These are phyloP conservation scores for Phytophthora citricola DNA, from an alignment of 352 stramenopile species.

Conservation along the genomic window DNA sequence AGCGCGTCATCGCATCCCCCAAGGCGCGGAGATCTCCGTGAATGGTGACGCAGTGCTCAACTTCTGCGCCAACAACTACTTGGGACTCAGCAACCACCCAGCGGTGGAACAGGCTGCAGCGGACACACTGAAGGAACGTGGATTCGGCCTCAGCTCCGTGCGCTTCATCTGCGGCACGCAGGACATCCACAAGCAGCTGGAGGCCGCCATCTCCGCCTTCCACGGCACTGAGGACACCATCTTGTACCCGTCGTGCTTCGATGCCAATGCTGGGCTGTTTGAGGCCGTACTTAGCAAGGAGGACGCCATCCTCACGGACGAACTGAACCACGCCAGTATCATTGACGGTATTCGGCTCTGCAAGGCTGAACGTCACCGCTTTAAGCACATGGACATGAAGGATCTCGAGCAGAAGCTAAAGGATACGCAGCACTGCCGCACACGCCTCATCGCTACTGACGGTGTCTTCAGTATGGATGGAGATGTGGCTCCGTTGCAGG, in stretches of 20 bases:
- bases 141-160: constrained; percentile 92
- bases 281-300: constrained; percentile 88
- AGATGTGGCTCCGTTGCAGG: constrained; percentile 90
- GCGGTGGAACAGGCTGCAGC: constrained; percentile 87
- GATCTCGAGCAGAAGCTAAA: constrained; percentile 93
- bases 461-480: constrained; percentile 97
- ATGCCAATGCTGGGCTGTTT: constrained; percentile 94
- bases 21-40: constrained; percentile 84
- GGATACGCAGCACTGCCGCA: constrained; percentile 90
- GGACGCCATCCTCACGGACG: constrained; percentile 94
- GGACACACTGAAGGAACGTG: constrained; percentile 80
- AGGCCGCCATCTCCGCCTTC: constrained; percentile 91
- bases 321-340: constrained; percentile 95
- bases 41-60: constrained; percentile 86
- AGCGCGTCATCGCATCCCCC: constrained; percentile 92
- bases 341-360: constrained; percentile 95
- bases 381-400: constrained; percentile 94
- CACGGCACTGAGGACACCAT: constrained; percentile 95
- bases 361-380: constrained; percentile 93
- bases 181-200: constrained; percentile 95
- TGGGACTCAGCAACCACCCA: constrained; percentile 92
- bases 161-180: constrained; percentile 96
- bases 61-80: constrained; percentile 96
- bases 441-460: constrained; percentile 93
- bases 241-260: constrained; percentile 94